Base-by-base conservation (phyloP, 805 yeast species). In the Pichia pseudocactophila region DNA sequence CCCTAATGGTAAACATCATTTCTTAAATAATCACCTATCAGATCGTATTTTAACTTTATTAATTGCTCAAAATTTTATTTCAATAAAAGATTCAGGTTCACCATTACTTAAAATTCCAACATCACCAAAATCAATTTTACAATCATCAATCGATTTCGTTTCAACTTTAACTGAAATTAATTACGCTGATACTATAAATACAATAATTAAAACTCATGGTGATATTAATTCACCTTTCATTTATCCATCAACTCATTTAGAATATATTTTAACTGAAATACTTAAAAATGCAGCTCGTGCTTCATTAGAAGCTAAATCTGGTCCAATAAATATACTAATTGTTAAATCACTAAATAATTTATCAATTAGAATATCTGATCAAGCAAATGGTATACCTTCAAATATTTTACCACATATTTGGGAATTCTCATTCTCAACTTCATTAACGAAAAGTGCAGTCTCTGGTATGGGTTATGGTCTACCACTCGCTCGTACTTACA, bases 391-490 rank as follows among this genome's bases (percentile, higher is more conserved):
- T 3, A 87, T 90, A 25, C 71, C 79, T 5, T 81, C 87, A 2
- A 72, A 69, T 5, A 67, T 77, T 6, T 74, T 84, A 47, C 65
- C 70, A 19, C 78, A 80, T 42, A 76, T 90, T 47, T 89, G 87
- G 62, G 87, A 84, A 52, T 90, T 86, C 62, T 81, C 96, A 4
- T 90, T 82, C 62, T 73, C 95, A 2, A 86, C 96, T 3, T 12
- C 15, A 4, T 26, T 27, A 17, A 20, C 31, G 16, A 33, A 30
- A 15, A 73, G 73, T 52, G 66, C 73, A 8, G 77, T 90, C 30
- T 96, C 97, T 0, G 98, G 98, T 0, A 83, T 92, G 84, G 97
- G 97, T 0, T 90, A 87, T 57, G 98, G 98, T 0, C 62, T 90
- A 42, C 97, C 97, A 7, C 65, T 90, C 48, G 83, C 89, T 46